A percentile compares a stretch with the other conserved stretches of the same genome.
Conservation (phyloP, 805 yeast species). For the Candida ulmi region DNA sequence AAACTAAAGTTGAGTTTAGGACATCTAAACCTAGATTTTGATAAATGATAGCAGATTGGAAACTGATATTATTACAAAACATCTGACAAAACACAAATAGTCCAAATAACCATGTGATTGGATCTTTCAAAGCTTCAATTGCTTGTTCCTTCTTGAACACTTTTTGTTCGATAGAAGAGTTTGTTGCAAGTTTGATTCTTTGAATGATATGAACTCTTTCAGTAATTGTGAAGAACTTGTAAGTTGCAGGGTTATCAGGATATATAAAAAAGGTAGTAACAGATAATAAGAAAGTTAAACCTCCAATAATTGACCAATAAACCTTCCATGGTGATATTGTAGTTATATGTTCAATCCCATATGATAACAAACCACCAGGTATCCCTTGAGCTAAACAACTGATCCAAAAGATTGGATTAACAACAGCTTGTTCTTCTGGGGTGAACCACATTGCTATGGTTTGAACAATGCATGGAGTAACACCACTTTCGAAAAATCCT, state of each 20-base stretch:
- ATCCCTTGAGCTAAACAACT: conserved; percentile 17
- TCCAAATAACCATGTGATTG: conserved; percentile 28
- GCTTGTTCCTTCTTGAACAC: conserved; percentile 33
- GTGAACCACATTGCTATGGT: conserved; percentile 38
- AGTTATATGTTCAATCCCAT: conserved; percentile 15
- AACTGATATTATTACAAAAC: conserved; percentile 41
- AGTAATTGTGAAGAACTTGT: conserved; percentile 31
- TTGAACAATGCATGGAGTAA: conserved; percentile 31
- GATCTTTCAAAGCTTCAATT: conserved; percentile 35
- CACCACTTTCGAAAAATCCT: conserved; percentile 19
- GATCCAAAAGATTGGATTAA: conserved; percentile 36
- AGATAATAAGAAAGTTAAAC: conserved; percentile 34
- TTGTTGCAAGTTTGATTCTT: conserved; percentile 30
- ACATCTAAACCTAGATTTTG: conserved; percentile 31
- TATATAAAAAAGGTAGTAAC: conserved; percentile 28
- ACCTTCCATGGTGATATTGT: conserved; percentile 37
- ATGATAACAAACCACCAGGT: conserved; percentile 34
- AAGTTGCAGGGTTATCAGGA: conserved; percentile 45
- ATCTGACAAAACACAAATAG: conserved; percentile 33
- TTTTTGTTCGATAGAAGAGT: conserved; percentile 36
- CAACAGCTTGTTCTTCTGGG: conserved; percentile 33
- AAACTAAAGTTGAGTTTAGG: conserved; percentile 34
- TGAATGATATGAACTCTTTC: conserved; percentile 39
- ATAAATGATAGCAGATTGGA: conserved; percentile 39
- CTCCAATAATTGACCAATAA: conserved; percentile 42